Evolutionary conservation across 495 filamentous ascomycete species (phyloP).

Genomic region (Trypethelium eluteriae): DNA sequence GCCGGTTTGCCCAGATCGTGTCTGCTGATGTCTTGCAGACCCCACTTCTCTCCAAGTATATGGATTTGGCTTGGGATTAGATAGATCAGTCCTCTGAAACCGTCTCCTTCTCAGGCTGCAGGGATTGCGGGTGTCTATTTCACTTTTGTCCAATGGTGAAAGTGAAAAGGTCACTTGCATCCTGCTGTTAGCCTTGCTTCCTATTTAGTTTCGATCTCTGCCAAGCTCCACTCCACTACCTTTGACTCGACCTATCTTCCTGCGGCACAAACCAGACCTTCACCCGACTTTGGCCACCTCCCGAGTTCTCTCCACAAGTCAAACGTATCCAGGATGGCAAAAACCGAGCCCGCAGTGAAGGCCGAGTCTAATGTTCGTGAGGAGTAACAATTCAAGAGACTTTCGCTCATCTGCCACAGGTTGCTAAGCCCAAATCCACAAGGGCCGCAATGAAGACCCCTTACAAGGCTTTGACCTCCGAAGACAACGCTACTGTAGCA

Average conservation of each 20-base stretch:
- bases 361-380: not conserved
- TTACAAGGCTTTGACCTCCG: conserved; percentile 8
- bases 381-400: not conserved
- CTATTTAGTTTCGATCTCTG: not conserved
- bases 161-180: not conserved
- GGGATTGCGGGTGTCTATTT: not conserved
- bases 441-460: conserved; percentile 20
- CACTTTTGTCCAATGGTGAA: not conserved
- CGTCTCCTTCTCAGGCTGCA: not conserved
- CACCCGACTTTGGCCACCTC: not conserved
- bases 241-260: not conserved
- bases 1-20: not conserved
- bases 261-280: not conserved
- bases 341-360: conserved; percentile 14
- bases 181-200: not conserved
- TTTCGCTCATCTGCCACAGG: not conserved
- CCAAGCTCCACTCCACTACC: conserved; percentile 13
- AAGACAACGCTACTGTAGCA: conserved; percentile 14
- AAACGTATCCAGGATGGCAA: conserved; percentile 5
- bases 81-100: not conserved
- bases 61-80: not conserved
- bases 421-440: conserved; percentile 13
- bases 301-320: not conserved
- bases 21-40: not conserved
- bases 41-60: not conserved